phyloP scores from a whole-genome alignment of 2,329 filamentous ascomycete genomes.

The Dactylellina sp. region DNA sequence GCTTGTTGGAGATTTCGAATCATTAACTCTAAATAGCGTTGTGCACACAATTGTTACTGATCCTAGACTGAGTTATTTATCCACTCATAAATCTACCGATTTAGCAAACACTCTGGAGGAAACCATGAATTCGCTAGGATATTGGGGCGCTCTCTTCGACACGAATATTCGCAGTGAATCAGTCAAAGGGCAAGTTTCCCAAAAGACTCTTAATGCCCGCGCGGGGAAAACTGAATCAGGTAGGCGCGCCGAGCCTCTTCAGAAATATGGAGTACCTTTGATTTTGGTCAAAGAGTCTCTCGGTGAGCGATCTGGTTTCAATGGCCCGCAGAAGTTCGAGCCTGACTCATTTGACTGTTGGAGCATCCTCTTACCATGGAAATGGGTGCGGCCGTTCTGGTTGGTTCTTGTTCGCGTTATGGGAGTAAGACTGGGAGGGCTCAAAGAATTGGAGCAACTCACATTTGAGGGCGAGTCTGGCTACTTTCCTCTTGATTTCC shows the following conservation, averaged over 20 bases:
- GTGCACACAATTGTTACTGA: constrained; percentile 11
- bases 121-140: not conserved
- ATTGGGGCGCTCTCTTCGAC: constrained; percentile 12
- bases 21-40: constrained; percentile 63
- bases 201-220: constrained; percentile 48
- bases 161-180: constrained; percentile 21
- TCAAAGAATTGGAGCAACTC: constrained; percentile 82
- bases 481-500: constrained; percentile 88
- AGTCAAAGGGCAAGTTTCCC: constrained; percentile 37
- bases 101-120: not conserved
- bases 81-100: constrained; percentile 62
- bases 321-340: constrained; percentile 73
- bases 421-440: constrained; percentile 80
- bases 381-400: constrained; percentile 87
- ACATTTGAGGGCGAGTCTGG: constrained; percentile 80
- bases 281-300: constrained; percentile 78
- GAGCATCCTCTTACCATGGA: constrained; percentile 90
- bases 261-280: constrained; percentile 77
- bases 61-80: constrained; percentile 67
- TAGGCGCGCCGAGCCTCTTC: constrained; percentile 71
- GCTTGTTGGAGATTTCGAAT: constrained; percentile 26
- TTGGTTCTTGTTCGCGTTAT: constrained; percentile 85
- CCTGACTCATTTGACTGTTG: constrained; percentile 80
- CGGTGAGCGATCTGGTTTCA: constrained; percentile 73
- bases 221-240: constrained; percentile 66